Evolutionary conservation across 371 early-diverging fungal species (phyloP).

Genomic region (Apophysomyces elegans): DNA sequence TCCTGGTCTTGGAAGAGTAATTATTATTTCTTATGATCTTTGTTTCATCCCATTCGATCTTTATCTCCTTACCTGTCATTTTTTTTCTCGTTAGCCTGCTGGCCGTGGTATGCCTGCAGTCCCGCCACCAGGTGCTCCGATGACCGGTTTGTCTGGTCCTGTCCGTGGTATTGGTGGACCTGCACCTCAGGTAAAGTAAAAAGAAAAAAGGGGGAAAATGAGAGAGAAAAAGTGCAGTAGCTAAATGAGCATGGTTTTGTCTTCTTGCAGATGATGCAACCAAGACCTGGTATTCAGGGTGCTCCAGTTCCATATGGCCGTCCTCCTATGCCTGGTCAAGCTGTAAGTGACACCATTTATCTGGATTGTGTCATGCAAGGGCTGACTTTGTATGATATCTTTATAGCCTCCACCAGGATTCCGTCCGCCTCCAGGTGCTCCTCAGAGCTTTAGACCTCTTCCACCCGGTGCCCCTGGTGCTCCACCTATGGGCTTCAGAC

Average conservation of each 20-base stretch:
- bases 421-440: constrained; percentile 71
- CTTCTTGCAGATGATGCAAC: constrained; percentile 67
- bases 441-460: constrained; percentile 48
- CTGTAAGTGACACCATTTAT: constrained; percentile 18
- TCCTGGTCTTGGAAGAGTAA: constrained; percentile 72
- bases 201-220: constrained; percentile 14
- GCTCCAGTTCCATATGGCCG: constrained; percentile 81
- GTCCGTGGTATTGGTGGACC: constrained; percentile 94
- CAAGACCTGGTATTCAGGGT: constrained; percentile 61
- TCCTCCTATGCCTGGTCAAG: constrained; percentile 58
- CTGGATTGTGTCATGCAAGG: neutral
- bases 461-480: constrained; percentile 41
- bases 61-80: neutral
- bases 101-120: constrained; percentile 91
- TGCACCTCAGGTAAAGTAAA: constrained; percentile 61
- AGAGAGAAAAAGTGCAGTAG: neutral
- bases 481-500: constrained; percentile 64
- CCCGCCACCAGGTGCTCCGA: constrained; percentile 59
- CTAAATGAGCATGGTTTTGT: neutral
- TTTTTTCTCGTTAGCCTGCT: constrained; percentile 62
- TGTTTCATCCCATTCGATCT: constrained; percentile 5
- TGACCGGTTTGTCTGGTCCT: constrained; percentile 83
- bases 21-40: constrained; percentile 9
- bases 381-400: neutral
- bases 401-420: constrained; percentile 63